Base-by-base conservation (phyloP, 805 yeast species). In the Hanseniaspora nectarophila region DNA sequence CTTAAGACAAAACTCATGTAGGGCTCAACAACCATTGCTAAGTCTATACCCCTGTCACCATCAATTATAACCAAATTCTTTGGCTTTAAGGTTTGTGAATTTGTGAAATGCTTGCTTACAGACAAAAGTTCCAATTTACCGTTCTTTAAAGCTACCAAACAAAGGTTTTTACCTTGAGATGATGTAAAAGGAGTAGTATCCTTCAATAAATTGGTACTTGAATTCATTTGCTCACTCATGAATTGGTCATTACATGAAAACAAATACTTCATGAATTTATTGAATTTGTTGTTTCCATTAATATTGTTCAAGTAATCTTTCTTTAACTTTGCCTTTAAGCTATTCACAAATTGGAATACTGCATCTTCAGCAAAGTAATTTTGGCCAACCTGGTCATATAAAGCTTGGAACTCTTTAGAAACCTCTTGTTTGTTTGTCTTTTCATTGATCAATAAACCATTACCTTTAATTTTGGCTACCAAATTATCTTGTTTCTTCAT, bases 1-100 rank as follows among this genome's bases (percentile, higher is more conserved):
- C 90, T 90, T 63, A 80, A 69, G 54, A 81, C 76, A 53, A 82
- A 70, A 42, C 73, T 74, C 29, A 83, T 73, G 39, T 72, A 64
- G 0, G 90, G 86, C 56, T 81, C 83, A 28, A 83, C 67, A 42
- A 84, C 78, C 75, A 80, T 75, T 9, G 81, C 90, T 56, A 85
- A 65, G 64, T 85, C 94, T 59, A 82, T 82, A 28, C 94, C 94
- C 56, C 92, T 71, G 63, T 85, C 94, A 51, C 92, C 94, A 66
- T 85, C 92, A 53, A 82, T 82, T 18, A 84, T 78, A 9, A 83
- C 84, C 60, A 84, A 71, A 64, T 85, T 92, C 53, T 76, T 72
- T 43, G 76, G 71, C 55, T 71, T 73, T 55, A 84, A 68, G 46
- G 66, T 66, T n/a, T 52, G 37, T 13, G 45, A n/a, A 23, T 32